Evolutionary conservation across 148 eudicot species (phyloP), one percentile per base, ranked within the genome.

Genomic region (Dysphania ambrosioides): DNA sequence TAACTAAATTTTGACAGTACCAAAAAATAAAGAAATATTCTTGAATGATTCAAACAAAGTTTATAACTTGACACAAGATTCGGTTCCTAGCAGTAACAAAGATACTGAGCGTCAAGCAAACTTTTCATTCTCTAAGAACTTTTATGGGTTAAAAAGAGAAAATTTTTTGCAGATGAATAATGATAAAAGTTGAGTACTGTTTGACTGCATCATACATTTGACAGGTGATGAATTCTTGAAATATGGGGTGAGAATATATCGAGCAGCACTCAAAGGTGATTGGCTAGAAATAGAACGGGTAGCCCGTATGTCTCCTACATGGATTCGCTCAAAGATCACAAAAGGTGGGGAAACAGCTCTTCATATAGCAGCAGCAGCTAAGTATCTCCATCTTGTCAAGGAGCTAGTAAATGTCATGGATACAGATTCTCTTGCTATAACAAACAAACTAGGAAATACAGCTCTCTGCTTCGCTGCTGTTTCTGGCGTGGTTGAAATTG

Each of bases 391-490:
- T 32, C 64, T 79, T 5, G 82, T 73, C 61, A 21, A 60, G 31
- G 63, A 31, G 27, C 55, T 79, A 6, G 71, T 79, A 27, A 21
- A 63, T 23, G 1, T 49, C 9, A 79, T 79, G 78, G 44, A 70
- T 16, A 5, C 13, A 26, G 31, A 56, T 16, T 53, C 75, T 0
- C 65, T 79, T n/a, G 74, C 75, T 40, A 36, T 68, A 4, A 36
- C 64, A 1, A 79, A 79, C 66, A 79, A 75, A 23, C 44, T 71
- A 1, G 83, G 79, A 34, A 75, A 75, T 67, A 80, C 83, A 2
- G 79, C 83, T 10, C 56, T 80, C 0, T 75, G 83, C 42, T 75
- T 80, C 44, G 83, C 83, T 26, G 79, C 83, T 63, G 76, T 76
- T 13, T 75, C 79, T 23, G 76, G 83, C 4, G 76, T 75, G 16